Base-by-base conservation (phyloP, 208 protist species). In the Trypanosoma conorhini region DNA sequence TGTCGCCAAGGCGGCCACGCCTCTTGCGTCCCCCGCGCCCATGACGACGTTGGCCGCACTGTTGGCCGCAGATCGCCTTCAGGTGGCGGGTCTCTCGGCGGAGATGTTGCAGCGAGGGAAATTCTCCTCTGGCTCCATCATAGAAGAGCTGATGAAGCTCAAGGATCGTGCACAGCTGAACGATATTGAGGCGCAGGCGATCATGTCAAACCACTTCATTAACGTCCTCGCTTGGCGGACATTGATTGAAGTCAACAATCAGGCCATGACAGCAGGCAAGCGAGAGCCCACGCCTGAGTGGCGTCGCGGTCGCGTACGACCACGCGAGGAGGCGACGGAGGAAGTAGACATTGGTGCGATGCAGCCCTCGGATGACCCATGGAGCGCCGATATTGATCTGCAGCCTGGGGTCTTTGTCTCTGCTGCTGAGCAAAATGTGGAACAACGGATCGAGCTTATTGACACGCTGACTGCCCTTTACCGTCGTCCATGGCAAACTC, bases 161-260 rank as follows among this genome's bases (percentile, higher is more conserved):
- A 67, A 79, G 59, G 33, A 67, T 10, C 75, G 80, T 19, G 75
- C 74, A 21, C 74, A 74, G 15, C 74, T 93, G 5, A 81, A 50
- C 33, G 82, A 82, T 15, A 74, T 78, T 58, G 86, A 93, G 61
- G 73, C 79, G 15, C 79, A 79, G 30, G 74, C 82, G 19, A 79
- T 96, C 17, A 89, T 93, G 83, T 85, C 81, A 28, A 93, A 93
- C 44, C 88, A 94, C 70, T 96, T 96, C 63, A 86, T 96, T 44
- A 96, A 96, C 65, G 72, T 96, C 24, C 77, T 94, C 54, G 88
- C 87, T 9, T 96, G 88, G 88, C 67, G 77, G 48, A 89, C 82
- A 51, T 75, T 94, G 52, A 58, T 78, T 5, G 91, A 96, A 55
- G 82, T 90, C 48, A 94, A 94, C 68, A 74, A 71, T 66, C 22